phyloP scores from a whole-genome alignment of 2,329 filamentous ascomycete genomes.

The Karstenula rhodostoma region DNA sequence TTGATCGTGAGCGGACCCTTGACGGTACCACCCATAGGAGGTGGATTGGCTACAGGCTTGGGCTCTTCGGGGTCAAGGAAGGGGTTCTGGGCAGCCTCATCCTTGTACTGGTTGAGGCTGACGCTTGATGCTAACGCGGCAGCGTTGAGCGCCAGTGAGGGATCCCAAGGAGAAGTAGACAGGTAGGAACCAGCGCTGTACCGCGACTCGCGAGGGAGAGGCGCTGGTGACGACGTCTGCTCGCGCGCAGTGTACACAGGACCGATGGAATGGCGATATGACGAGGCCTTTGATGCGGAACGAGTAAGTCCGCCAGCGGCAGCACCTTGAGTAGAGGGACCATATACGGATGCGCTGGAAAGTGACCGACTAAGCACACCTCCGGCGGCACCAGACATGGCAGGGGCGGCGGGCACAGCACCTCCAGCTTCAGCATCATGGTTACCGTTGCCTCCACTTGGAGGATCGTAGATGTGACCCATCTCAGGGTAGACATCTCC shows the following conservation, averaged over 20 bases:
- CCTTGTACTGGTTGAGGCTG: conserved; percentile 14
- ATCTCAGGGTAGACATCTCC: conserved; percentile 40
- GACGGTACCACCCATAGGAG: conserved; percentile 21
- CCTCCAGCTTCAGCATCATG: conserved; percentile 27
- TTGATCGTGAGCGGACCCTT: conserved; percentile 28
- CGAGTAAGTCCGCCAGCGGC: conserved; percentile 17
- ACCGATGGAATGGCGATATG: conserved; percentile 16
- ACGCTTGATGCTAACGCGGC: conserved; percentile 9
- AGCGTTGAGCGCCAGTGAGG: conserved; percentile 9
- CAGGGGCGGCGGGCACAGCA: conserved; percentile 28
- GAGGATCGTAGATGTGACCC: conserved; percentile 47
- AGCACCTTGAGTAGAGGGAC: conserved; percentile 2
- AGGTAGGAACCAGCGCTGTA: conserved; percentile 18
- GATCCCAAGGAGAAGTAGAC: conserved; percentile 13
- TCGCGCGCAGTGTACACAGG: conserved; percentile 7
- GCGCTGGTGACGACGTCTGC: neutral
- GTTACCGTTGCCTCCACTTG: conserved; percentile 17
- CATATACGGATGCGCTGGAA: conserved; percentile 5
- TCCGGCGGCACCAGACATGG: conserved; percentile 35
- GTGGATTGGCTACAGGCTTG: conserved; percentile 31
- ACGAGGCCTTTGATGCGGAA: conserved; percentile 21
- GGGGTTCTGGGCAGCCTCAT: conserved; percentile 19
- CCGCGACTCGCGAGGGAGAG: conserved; percentile 17
- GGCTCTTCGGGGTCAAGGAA: conserved; percentile 32
- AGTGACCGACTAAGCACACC: conserved; percentile 2